Percentiles rank a stretch among this genome's conserved stretches.
phyloP scores from a whole-genome alignment of 2,329 filamentous ascomycete species.

The Alternaria triticimaculans region DNA sequence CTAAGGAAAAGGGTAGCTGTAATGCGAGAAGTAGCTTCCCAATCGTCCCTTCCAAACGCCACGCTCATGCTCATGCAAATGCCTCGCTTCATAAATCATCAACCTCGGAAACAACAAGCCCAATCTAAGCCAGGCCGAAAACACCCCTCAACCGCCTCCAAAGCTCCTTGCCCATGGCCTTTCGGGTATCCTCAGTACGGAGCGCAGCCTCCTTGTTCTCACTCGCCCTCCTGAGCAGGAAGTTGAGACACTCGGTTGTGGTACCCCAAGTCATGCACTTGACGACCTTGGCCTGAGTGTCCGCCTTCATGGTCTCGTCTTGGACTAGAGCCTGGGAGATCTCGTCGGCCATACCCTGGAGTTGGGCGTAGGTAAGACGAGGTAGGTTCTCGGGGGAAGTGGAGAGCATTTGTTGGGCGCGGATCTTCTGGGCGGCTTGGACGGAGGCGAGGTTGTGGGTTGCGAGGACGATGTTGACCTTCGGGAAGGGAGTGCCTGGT shows the following conservation, averaged over 20 bases:
- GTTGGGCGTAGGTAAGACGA: conserved; percentile 71
- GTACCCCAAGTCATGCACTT: conserved; percentile 66
- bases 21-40: background rate
- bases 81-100: background rate
- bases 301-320: conserved; percentile 47
- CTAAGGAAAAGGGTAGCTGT: background rate
- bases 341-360: conserved; percentile 96
- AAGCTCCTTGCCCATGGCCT: conserved; percentile 60
- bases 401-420: conserved; percentile 51
- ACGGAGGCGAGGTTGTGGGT: conserved; percentile 83
- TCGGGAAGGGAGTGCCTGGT: conserved; percentile 46
- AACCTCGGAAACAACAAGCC: too few species aligned
- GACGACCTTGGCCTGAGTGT: conserved; percentile 54
- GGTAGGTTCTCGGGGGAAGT: conserved; percentile 40
- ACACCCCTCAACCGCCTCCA: conserved; percentile 45
- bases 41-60: background rate
- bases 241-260: conserved; percentile 79
- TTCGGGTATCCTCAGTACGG: conserved; percentile 59
- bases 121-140: conserved; percentile 26
- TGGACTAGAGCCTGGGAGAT: conserved; percentile 68
- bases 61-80: conserved; percentile 3
- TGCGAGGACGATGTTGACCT: conserved; percentile 72
- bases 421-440: conserved; percentile 57
- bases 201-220: conserved; percentile 68
- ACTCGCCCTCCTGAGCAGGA: conserved; percentile 64